Conservation (phyloP, 257 asterid genomes). For the Schizonepeta tenuifolia region DNA sequence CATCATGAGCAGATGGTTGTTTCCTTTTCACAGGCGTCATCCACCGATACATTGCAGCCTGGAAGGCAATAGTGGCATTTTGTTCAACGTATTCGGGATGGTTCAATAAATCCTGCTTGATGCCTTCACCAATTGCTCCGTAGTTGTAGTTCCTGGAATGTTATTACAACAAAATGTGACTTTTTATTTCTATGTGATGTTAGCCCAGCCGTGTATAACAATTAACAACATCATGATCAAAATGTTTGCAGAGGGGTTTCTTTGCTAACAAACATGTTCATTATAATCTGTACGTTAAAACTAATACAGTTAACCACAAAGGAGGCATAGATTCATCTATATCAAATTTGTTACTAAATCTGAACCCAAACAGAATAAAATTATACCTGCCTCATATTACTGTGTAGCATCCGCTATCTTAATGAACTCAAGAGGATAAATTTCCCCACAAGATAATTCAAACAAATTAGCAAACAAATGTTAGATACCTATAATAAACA, state of each 20-base stretch:
- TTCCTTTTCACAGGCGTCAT: constrained; percentile 69
- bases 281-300: background rate
- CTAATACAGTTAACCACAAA: constrained; percentile 2
- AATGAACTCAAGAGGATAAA: background rate
- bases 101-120: constrained; percentile 72
- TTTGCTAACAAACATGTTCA: background rate
- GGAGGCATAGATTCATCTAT: background rate
- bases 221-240: background rate
- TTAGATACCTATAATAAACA: background rate
- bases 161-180: background rate
- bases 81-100: constrained; percentile 96
- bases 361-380: constrained; percentile 1
- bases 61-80: constrained; percentile 92
- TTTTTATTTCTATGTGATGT: background rate
- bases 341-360: background rate
- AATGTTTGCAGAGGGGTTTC: background rate
- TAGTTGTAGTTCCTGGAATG: constrained; percentile 77
- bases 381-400: background rate
- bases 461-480: background rate
- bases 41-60: constrained; percentile 86
- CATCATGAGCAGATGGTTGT: constrained; percentile 80
- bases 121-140: constrained; percentile 61
- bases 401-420: background rate
- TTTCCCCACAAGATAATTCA: background rate
- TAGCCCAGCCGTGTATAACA: background rate